Base-by-base conservation (phyloP, 2,329 filamentous ascomycete species). In the Monilinia polystroma region DNA sequence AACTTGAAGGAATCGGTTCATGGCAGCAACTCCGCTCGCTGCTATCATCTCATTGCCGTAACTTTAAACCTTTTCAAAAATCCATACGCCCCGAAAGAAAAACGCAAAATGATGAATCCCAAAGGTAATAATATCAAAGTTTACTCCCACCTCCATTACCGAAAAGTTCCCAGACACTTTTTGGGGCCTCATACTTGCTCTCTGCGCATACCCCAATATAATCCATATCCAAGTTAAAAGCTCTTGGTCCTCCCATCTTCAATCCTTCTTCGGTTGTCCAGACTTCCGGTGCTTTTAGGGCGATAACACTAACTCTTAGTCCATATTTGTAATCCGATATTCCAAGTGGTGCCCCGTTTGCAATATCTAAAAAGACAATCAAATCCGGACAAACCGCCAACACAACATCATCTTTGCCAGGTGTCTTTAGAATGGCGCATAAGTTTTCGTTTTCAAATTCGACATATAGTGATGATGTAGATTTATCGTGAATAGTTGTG, bases 311-410 rank as follows among this genome's bases (percentile, higher is more conserved):
- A 0, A 85, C 83, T 4, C 79, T 76, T 3, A 85, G 70, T 0
- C 83, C 83, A 64, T 84, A 85, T 12, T 82, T 77, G 41, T 83
- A 74, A 32, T 84, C 82, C 18, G 81, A 80, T 0, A 82, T 81
- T 0, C 82, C 82, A 5, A 84, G 77, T 0, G 82, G 82, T 59
- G 81, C 81, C 0, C 82, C 82, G 58, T 83, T 81, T 23, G 77
- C 76, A 47, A 76, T 78, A 71, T 84, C 83, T 4, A 80, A 63
- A 29, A 80, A 75, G 5, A 71, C 72, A 16, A 76, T 75, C 4
- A 76, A 59, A 66, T 76, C 74, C 2, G 74, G 74, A 68, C 73
- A 75, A 11, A 70, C 59, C 5, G 74, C 74, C 43, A 76, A 26
- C 4, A 73, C 67, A 45, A 63, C 63, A 35, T 74, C 70, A 23